Evolutionary conservation across 2,329 filamentous ascomycete genomes (phyloP), one percentile per base, ranked within the genome.

Genomic region (Sporothrix mexicana): DNA sequence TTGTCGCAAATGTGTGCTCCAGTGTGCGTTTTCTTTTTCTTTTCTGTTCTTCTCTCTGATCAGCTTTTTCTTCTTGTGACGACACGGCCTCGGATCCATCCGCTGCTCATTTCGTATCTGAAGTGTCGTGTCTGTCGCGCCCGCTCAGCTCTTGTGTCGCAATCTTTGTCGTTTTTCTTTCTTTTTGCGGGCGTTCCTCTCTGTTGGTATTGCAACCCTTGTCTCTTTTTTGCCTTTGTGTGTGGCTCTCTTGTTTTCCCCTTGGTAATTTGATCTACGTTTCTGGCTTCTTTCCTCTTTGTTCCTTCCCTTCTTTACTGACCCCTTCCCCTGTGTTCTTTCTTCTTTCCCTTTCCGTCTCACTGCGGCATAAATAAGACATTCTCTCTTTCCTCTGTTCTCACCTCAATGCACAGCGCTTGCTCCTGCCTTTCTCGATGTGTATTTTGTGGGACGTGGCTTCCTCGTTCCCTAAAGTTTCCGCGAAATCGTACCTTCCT

Each of bases 391-490:
- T 66, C 41, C 61, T 47, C 12, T 59, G 45, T 25, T 36, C 30
- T 36, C 30, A 36, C 30, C 30, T 7, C 30, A 36, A 8, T 12
- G 61, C 20, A 8, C n/a, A 25, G 10, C 61, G 20, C 20, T 49
- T 61, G 25, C 59, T 36, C 43, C 25, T 45, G 17, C 25, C 23
- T 20, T 55, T 66, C 30, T 41, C 9, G 3, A n/a, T 64, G 45
- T 8, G 25, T 57, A 30, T 43, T 45, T 57, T 71, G 70, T 57
- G 59, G 70, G 59, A 57, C 47, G 70, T 25, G 1, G 47, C 69
- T 71, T 66, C 59, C 70, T 15, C 15, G 47, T 57, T 55, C 43
- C 70, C 69, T 71, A 51, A 55, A 66, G 9, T 12, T 59, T 47
- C 61, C 70, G 62, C 61, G 20, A 1, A 20, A 45, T 72, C 41